A percentile compares a stretch with the other conserved stretches of the same genome.
phyloP scores from a whole-genome alignment of 768 basidiomycete species.

The Calocybe indica region DNA sequence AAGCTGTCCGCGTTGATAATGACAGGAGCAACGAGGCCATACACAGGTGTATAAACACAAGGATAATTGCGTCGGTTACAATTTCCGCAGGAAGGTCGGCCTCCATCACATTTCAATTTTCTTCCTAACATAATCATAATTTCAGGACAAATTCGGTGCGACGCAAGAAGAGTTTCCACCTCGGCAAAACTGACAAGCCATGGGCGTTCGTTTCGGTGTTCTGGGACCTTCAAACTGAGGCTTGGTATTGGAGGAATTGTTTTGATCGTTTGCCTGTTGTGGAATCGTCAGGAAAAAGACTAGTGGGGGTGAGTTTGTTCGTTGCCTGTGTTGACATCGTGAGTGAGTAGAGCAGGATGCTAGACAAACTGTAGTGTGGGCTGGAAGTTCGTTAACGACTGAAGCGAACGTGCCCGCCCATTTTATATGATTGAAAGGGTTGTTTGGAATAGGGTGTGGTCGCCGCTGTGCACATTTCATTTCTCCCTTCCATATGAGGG shows the following conservation, averaged over 20 bases:
- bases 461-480: too few species aligned
- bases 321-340: too few species aligned
- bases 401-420: too few species aligned
- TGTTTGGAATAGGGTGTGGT: too few species aligned
- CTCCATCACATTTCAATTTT: constrained; percentile 70
- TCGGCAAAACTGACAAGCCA: constrained; percentile 75
- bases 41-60: constrained; percentile 65
- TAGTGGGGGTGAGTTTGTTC: too few species aligned
- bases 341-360: too few species aligned
- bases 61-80: constrained; percentile 54
- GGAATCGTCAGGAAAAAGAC: too few species aligned
- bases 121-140: constrained; percentile 37
- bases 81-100: constrained; percentile 57
- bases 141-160: background rate
- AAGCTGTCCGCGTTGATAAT: constrained; percentile 9
- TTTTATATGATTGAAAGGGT: too few species aligned
- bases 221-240: constrained; percentile 8
- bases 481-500: too few species aligned
- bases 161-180: constrained; percentile 26
- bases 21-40: constrained; percentile 21
- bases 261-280: too few species aligned
- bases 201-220: constrained; percentile 44
- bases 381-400: too few species aligned
- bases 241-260: constrained; percentile 1
- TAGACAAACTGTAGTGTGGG: too few species aligned